These are phyloP conservation scores for Camelina hispida DNA, from an alignment of 345 rosid genomes.

Conservation along the genomic window DNA sequence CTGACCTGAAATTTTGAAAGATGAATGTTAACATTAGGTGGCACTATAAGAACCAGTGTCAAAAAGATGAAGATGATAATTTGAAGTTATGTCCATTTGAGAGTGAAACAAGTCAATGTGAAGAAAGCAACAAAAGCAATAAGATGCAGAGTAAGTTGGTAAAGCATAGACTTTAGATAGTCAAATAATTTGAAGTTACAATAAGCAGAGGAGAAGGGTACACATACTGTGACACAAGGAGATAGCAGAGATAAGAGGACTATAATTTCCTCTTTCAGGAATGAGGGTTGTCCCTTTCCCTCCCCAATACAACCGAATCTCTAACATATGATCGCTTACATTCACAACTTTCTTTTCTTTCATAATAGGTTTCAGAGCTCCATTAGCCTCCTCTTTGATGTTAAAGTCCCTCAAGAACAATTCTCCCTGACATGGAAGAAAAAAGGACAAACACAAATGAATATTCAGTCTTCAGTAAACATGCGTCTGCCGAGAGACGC, in stretches of 20 bases:
- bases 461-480: neutral
- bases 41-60: neutral
- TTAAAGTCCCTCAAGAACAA: constrained; percentile 54
- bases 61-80: neutral
- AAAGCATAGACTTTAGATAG: neutral
- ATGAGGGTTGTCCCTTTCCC: constrained; percentile 56
- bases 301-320: constrained; percentile 63
- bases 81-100: neutral
- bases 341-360: constrained; percentile 17
- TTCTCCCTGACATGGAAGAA: constrained; percentile 18
- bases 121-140: neutral
- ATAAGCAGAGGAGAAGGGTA: neutral
- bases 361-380: constrained; percentile 42
- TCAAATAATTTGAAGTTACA: no score
- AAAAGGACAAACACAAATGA: neutral
- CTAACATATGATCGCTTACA: constrained; percentile 50
- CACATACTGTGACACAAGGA: constrained; percentile 52
- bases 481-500: neutral
- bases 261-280: constrained; percentile 55
- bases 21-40: neutral
- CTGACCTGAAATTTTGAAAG: constrained; percentile 11
- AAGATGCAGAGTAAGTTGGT: no score
- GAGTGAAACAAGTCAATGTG: neutral
- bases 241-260: constrained; percentile 73
- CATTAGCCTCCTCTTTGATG: constrained; percentile 53